Percentiles rank a stretch among this genome's conserved stretches.
These are phyloP conservation scores for Podosphaera aphanis DNA, from an alignment of 2,329 filamentous ascomycete species.

Conservation along the genomic window DNA sequence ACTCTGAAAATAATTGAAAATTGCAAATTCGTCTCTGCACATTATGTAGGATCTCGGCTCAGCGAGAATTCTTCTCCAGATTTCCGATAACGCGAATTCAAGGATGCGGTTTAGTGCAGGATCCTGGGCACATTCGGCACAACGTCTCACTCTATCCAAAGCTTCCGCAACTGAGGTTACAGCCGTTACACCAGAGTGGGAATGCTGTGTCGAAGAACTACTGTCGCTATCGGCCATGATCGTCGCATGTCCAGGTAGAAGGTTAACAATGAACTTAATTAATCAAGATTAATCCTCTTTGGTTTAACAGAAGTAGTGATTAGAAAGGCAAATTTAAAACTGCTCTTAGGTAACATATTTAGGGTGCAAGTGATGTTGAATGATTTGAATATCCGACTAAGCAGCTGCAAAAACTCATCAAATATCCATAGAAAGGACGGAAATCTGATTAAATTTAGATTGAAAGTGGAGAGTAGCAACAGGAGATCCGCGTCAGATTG, in stretches of 20 bases:
- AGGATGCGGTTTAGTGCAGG: conserved; percentile 39
- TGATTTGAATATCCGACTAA: no score
- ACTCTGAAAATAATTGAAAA: conserved; percentile 66
- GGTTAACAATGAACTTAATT: no score
- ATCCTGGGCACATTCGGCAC: conserved; percentile 40
- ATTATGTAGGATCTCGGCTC: conserved; percentile 50
- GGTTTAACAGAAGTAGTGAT: no score
- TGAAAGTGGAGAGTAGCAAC: no score
- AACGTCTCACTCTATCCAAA: conserved; percentile 54
- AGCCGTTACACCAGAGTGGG: conserved; percentile 2
- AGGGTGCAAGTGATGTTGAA: no score
- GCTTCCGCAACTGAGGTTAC: conserved; percentile 32
- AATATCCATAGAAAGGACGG: no score
- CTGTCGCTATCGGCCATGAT: conserved; percentile 8
- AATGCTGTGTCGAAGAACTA: conserved; percentile 4
- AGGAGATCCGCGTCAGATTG: no score
- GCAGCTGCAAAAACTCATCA: no score
- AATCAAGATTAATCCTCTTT: no score
- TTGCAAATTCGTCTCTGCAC: conserved; percentile 52
- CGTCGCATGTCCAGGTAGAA: not conserved
- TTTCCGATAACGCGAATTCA: conserved; percentile 34
- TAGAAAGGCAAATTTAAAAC: no score
- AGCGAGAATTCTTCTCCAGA: conserved; percentile 44
- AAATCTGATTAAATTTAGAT: no score
- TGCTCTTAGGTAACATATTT: no score